phyloP scores from a whole-genome alignment of 352 stramenopile genomes.

The Hyaloperonospora brassicae region DNA sequence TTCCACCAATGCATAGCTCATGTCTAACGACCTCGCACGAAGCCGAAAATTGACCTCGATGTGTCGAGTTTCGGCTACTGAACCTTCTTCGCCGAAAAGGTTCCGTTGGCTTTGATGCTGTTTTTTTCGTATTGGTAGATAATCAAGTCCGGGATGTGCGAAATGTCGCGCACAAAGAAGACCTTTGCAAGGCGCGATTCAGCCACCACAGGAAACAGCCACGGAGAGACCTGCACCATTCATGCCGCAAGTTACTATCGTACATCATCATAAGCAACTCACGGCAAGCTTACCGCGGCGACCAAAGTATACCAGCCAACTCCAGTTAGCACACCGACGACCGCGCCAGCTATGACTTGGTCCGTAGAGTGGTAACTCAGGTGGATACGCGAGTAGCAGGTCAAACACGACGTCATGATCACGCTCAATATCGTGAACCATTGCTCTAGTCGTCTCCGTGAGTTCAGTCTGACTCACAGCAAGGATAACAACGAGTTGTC shows the following conservation, averaged over 20 bases:
- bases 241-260: slow-evolving; percentile 1
- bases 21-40: too few relatives aligned
- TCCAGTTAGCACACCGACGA: slow-evolving; percentile 38
- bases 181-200: slow-evolving; percentile 39
- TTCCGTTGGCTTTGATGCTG: slow-evolving; percentile 7
- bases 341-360: slow-evolving; percentile 54
- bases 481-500: slow-evolving; percentile 1
- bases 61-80: slow-evolving; percentile 14
- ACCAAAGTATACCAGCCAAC: slow-evolving; percentile 48
- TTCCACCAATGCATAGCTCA: too few relatives aligned
- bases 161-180: slow-evolving; percentile 71
- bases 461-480: slow-evolving; percentile 32
- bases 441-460: slow-evolving; percentile 49
- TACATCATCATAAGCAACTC: not conserved
- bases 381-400: slow-evolving; percentile 67
- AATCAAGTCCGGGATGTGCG: slow-evolving; percentile 69
- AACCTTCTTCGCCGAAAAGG: slow-evolving; percentile 22
- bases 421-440: slow-evolving; percentile 44
- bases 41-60: too few relatives aligned
- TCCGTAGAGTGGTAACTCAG: slow-evolving; percentile 71
- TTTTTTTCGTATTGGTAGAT: slow-evolving; percentile 72
- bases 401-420: slow-evolving; percentile 37
- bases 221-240: slow-evolving; percentile 31
- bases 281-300: slow-evolving; percentile 15
- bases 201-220: slow-evolving; percentile 53